Evolutionary conservation across 352 stramenopile species (phyloP).

Genomic region (Phytophthora sojae): DNA sequence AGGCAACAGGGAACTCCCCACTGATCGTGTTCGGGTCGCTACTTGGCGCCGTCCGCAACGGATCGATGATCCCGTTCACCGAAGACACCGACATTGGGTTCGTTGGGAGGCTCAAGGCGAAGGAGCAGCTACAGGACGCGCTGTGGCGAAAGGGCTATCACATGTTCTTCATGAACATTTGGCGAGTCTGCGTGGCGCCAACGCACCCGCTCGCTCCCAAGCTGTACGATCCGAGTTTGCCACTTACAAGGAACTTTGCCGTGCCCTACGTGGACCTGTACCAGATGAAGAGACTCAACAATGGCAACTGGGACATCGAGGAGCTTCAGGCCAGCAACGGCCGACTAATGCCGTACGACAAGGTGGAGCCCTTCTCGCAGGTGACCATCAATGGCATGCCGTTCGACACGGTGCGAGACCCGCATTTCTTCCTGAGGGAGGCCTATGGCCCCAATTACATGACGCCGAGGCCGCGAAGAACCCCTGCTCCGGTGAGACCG

Average conservation of each 20-base stretch:
- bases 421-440: conserved; percentile 38
- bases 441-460: conserved; percentile 48
- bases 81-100: conserved; percentile 63
- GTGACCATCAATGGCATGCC: conserved; percentile 43
- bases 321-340: conserved; percentile 26
- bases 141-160: conserved; percentile 57
- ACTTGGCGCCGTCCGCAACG: conserved; percentile 57
- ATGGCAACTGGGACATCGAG: conserved; percentile 30
- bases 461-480: conserved; percentile 24
- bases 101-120: conserved; percentile 20
- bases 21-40: conserved; percentile 54
- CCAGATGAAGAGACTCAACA: conserved; percentile 19
- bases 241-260: conserved; percentile 12
- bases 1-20: conserved; percentile 31
- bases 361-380: conserved; percentile 33
- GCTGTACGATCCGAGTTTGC: conserved; percentile 38
- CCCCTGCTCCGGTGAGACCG: not conserved
- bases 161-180: conserved; percentile 49
- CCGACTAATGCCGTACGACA: conserved; percentile 13
- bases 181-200: too few relatives aligned
- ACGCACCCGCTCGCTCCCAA: conserved; percentile 31
- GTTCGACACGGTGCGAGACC: conserved; percentile 47
- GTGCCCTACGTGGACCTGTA: conserved; percentile 56
- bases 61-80: conserved; percentile 59
- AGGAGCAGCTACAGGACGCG: conserved; percentile 13